These are phyloP conservation scores for Arthroderma sp. DNA, from an alignment of 2,329 filamentous ascomycete species.

Conservation along the genomic window DNA sequence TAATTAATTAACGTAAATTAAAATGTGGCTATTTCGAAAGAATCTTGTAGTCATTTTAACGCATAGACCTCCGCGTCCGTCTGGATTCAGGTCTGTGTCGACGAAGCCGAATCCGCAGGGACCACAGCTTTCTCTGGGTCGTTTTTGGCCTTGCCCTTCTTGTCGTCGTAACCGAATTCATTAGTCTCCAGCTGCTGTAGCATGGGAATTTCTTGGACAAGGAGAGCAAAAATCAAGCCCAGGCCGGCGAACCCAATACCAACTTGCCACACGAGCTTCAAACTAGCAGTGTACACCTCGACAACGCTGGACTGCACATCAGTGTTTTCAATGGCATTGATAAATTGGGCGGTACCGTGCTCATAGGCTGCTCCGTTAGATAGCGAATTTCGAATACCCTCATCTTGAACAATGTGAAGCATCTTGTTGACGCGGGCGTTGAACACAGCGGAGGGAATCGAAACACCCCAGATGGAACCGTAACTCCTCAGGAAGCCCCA, in stretches of 20 bases:
- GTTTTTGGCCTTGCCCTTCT: no score
- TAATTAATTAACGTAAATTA: no score
- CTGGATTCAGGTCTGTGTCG: no score
- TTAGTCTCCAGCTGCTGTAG: no score
- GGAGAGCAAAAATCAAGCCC: slow-evolving; percentile 15
- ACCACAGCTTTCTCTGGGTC: no score
- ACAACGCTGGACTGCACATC: slow-evolving; percentile 15
- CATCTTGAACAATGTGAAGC: neutral
- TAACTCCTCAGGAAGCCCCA: slow-evolving; percentile 22
- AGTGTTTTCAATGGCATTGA: neutral
- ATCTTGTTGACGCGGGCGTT: slow-evolving; percentile 15
- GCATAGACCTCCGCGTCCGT: no score
- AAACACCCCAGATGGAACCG: slow-evolving; percentile 21
- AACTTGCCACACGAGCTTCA: slow-evolving; percentile 12
- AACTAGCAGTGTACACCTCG: slow-evolving; percentile 17
- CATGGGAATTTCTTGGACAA: no score
- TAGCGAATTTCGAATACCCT: neutral
- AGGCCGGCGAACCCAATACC: slow-evolving; percentile 20
- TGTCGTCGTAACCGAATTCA: no score
- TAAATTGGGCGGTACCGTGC: neutral
- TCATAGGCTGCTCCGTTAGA: slow-evolving; percentile 3
- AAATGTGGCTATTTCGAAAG: no score
- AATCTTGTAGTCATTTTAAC: no score
- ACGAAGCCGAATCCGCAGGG: no score
- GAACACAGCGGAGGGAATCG: slow-evolving; percentile 21